These are phyloP conservation scores for Monosporascus cannonballus DNA, from an alignment of 2,329 filamentous ascomycete species.

Conservation along the genomic window DNA sequence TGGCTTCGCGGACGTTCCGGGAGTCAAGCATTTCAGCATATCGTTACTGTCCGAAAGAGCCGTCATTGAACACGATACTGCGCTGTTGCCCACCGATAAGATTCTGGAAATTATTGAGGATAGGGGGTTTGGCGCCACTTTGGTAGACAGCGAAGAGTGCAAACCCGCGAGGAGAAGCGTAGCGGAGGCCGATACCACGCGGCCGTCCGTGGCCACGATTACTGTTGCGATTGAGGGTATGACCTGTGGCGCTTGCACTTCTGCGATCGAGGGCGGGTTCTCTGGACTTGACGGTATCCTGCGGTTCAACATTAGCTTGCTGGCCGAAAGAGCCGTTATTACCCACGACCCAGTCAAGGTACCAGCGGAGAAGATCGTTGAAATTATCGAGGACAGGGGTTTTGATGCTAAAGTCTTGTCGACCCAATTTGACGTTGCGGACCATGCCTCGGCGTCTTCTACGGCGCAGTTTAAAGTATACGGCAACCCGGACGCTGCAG, in stretches of 20 bases:
- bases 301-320: slow-evolving; percentile 89
- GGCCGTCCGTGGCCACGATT: slow-evolving; percentile 56
- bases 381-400: slow-evolving; percentile 82
- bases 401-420: slow-evolving; percentile 84
- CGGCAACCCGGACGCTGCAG: slow-evolving; percentile 65
- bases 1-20: slow-evolving; percentile 68
- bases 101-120: slow-evolving; percentile 59
- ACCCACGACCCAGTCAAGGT: slow-evolving; percentile 72
- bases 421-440: slow-evolving; percentile 55
- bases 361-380: slow-evolving; percentile 65
- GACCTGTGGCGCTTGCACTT: slow-evolving; percentile 96
- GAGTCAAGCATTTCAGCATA: slow-evolving; percentile 72
- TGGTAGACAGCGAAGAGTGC: slow-evolving; percentile 64
- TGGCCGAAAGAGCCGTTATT: slow-evolving; percentile 87
- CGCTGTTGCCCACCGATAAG: slow-evolving; percentile 43
- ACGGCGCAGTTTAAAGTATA: slow-evolving; percentile 78
- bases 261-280: slow-evolving; percentile 81
- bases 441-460: slow-evolving; percentile 49
- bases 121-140: slow-evolving; percentile 72
- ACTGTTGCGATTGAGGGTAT: slow-evolving; percentile 91
- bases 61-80: slow-evolving; percentile 73
- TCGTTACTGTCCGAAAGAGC: slow-evolving; percentile 79
- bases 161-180: slow-evolving; percentile 28
- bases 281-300: slow-evolving; percentile 68
- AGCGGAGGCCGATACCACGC: slow-evolving; percentile 20